Evolutionary conservation across 169 alveolate genomes (phyloP).

Genomic region (Plasmodium gaboni): DNA sequence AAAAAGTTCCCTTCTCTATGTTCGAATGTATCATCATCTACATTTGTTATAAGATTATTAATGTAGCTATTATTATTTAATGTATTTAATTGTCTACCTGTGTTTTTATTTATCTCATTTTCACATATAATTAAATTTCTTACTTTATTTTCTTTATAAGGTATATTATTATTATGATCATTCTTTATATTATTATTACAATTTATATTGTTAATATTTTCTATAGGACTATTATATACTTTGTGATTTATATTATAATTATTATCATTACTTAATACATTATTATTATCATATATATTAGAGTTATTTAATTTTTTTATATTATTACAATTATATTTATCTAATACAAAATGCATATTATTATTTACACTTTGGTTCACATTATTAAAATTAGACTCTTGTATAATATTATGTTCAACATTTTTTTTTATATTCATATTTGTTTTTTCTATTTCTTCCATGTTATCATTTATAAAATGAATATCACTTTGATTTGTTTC

Average conservation of each 20-base stretch:
- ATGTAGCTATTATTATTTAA: slow-evolving; percentile 69
- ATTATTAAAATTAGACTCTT: not conserved
- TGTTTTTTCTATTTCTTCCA: slow-evolving; percentile 9
- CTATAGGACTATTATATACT: not conserved
- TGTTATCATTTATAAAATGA: not conserved
- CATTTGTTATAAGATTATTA: slow-evolving; percentile 70
- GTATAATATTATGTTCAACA: not conserved
- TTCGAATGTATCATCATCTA: slow-evolving; percentile 64
- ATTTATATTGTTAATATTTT: not conserved
- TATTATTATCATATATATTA: too few species aligned
- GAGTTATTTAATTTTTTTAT: not conserved
- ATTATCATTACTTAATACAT: not conserved
- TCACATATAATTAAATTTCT: not conserved
- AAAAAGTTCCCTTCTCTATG: slow-evolving; percentile 72
- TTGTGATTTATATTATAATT: not conserved
- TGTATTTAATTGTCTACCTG: slow-evolving; percentile 30
- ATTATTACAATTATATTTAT: not conserved
- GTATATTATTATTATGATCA: slow-evolving; percentile 28
- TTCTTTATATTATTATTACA: slow-evolving; percentile 16
- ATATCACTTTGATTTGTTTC: slow-evolving; percentile 5
- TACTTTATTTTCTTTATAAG: slow-evolving; percentile 20
- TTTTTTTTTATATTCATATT: not conserved
- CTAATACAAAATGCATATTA: not conserved
- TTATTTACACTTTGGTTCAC: not conserved
- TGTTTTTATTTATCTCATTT: slow-evolving; percentile 29